phyloP scores from a whole-genome alignment of 768 basidiomycete genomes.

The Pisolithus microcarpus region DNA sequence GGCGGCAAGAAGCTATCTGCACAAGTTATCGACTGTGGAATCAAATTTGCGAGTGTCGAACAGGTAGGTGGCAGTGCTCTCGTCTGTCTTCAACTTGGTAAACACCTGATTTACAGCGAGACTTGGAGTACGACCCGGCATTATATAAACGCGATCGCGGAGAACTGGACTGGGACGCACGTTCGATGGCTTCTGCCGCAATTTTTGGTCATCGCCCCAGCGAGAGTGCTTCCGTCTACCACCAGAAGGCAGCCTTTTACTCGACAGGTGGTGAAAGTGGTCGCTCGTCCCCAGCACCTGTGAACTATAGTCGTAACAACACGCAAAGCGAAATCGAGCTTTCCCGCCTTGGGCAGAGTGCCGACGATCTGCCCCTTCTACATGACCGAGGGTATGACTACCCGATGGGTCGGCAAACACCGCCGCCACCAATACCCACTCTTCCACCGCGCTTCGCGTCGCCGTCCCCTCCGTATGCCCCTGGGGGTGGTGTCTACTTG shows the following conservation, averaged over 20 bases:
- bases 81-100: neutral
- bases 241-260: conserved; percentile 36
- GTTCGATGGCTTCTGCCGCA: conserved; percentile 60
- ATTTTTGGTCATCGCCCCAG: conserved; percentile 35
- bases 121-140: conserved; percentile 77
- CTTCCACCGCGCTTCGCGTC: conserved; percentile 9
- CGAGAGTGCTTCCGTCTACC: conserved; percentile 35
- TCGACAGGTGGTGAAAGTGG: conserved; percentile 27
- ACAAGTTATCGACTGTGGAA: conserved; percentile 66
- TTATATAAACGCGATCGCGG: conserved; percentile 76
- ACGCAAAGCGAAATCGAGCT: conserved; percentile 44
- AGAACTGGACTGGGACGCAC: conserved; percentile 83
- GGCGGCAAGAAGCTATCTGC: conserved; percentile 73
- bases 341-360: conserved; percentile 41
- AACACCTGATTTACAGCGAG: conserved; percentile 32
- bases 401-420: conserved; percentile 7
- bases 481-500: conserved; percentile 12
- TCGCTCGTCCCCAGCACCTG: conserved; percentile 34
- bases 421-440: conserved; percentile 15
- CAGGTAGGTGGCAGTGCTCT: conserved; percentile 38
- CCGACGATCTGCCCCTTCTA: conserved; percentile 57
- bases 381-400: conserved; percentile 13
- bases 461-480: conserved; percentile 17
- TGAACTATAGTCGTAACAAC: conserved; percentile 44
- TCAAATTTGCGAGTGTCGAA: conserved; percentile 76